Base-by-base conservation (phyloP, 176 grass and related monocot genomes). In the Lolium rigidum region DNA sequence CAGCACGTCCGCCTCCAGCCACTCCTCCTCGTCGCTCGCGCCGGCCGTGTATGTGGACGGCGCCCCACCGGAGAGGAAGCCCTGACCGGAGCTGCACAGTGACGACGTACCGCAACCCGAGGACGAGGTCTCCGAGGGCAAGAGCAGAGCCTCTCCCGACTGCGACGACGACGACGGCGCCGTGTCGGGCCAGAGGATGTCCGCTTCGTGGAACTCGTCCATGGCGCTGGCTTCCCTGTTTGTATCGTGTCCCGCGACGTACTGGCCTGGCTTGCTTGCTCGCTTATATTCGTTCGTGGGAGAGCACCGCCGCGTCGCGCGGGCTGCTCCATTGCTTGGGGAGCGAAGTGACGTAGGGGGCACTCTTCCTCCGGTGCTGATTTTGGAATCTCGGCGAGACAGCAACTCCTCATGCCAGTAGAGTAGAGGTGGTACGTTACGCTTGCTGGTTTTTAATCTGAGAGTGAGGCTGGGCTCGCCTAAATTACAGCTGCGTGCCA, bases 121-220 rank as follows among this genome's bases (percentile, higher is more conserved):
- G 57, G 5, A 37, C 15, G 72, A 78, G 39, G 67, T 60, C 60
- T 24, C 60, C 72, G 43, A 20, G 39, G 80, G 43, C 62, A 20
- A 52, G 74, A 74, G 58, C 4, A 77, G 24, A 25, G 22, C 6
- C 5, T 77, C 73, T 25, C 73, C 84, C 17, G 61, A 80, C 10
- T 43, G 74, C 10, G 76, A 43, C 76, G 24, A 3, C 10, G 76
- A 3, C 10, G 76, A 43, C 55, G 39, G 5, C 35, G 4, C 22
- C 49, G 77, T 68, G 6, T 91, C 89, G 16, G 85, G 85, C 89
- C 89, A 91, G 10, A 91, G 24, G 57, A 91, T 76, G 58, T 87
- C 89, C 50, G 89, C 74, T 69, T 91, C 89, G 10, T 91, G 80
- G 80, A 84, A 84, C 76, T 91, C 89, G 18, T 86, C 83, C 83